These are phyloP conservation scores for Moricandia arvensis DNA, from an alignment of 345 rosid species.

Conservation along the genomic window DNA sequence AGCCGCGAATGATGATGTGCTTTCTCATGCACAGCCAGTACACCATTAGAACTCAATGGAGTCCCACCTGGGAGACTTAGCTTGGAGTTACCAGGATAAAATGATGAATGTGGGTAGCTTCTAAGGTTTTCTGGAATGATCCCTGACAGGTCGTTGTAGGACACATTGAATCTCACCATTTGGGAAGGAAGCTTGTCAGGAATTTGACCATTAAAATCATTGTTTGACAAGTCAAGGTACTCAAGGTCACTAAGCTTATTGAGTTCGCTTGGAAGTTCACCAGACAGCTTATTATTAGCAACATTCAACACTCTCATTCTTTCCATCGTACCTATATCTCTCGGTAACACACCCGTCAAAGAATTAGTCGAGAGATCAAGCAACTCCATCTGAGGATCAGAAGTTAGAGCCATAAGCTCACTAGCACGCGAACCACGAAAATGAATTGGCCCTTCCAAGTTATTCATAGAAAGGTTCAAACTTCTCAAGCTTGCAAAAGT, in stretches of 20 bases:
- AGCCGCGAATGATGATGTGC: constrained; percentile 43
- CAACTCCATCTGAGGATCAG: constrained; percentile 60
- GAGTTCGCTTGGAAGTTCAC: constrained; percentile 73
- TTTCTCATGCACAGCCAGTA: constrained; percentile 16
- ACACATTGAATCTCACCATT: constrained; percentile 65
- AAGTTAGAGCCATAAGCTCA: constrained; percentile 51
- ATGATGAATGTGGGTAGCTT: constrained; percentile 53
- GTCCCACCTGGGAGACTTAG: constrained; percentile 42
- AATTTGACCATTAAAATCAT: constrained; percentile 64
- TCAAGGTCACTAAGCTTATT: constrained; percentile 64
- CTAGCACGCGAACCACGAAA: constrained; percentile 53
- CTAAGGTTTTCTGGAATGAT: constrained; percentile 56
- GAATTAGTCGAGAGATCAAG: constrained; percentile 89
- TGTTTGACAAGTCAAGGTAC: constrained; percentile 79
- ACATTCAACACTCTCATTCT: constrained; percentile 59
- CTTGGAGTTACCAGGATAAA: constrained; percentile 68
- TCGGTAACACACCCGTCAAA: constrained; percentile 59
- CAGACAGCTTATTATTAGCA: constrained; percentile 66
- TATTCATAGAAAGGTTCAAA: constrained; percentile 83
- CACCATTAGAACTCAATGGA: constrained; percentile 21
- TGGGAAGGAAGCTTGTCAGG: constrained; percentile 62
- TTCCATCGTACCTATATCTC: constrained; percentile 61
- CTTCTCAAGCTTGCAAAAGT: constrained; percentile 50
- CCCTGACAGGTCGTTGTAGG: constrained; percentile 76
- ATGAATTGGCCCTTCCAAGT: constrained; percentile 67